Conservation (phyloP, 768 basidiomycete genomes). For the Tulasnella sp. region DNA sequence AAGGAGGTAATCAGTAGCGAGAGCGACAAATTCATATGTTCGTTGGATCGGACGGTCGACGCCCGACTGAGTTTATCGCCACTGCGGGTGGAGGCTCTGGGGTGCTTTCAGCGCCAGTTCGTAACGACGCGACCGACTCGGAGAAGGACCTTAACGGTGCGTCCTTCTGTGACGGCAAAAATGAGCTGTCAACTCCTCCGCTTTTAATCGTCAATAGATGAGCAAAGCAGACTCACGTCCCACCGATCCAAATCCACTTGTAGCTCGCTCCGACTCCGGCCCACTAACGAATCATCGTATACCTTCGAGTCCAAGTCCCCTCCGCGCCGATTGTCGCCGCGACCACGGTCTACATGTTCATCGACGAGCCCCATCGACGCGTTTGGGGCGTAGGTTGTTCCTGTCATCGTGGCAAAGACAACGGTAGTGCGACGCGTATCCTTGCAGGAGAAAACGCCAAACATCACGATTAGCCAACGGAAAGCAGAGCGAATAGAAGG, state of each 20-base stretch:
- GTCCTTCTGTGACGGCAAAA: background rate
- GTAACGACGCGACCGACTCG: background rate
- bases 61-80: background rate
- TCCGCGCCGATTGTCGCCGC: background rate
- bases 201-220: too few species aligned
- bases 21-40: background rate
- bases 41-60: background rate
- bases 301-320: background rate
- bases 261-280: background rate
- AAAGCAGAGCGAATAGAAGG: background rate
- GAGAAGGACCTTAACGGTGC: background rate
- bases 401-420: background rate
- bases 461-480: background rate
- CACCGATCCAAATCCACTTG: constrained; percentile 16
- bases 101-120: background rate
- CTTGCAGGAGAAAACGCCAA: background rate
- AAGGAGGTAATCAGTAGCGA: too few species aligned
- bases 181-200: too few species aligned
- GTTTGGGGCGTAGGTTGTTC: background rate
- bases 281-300: background rate
- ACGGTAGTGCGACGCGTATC: background rate
- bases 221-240: background rate
- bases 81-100: background rate
- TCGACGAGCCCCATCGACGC: background rate
- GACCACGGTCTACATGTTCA: background rate